Conservation (phyloP, 2,329 filamentous ascomycete genomes). For the Tolypocladium amazonense region DNA sequence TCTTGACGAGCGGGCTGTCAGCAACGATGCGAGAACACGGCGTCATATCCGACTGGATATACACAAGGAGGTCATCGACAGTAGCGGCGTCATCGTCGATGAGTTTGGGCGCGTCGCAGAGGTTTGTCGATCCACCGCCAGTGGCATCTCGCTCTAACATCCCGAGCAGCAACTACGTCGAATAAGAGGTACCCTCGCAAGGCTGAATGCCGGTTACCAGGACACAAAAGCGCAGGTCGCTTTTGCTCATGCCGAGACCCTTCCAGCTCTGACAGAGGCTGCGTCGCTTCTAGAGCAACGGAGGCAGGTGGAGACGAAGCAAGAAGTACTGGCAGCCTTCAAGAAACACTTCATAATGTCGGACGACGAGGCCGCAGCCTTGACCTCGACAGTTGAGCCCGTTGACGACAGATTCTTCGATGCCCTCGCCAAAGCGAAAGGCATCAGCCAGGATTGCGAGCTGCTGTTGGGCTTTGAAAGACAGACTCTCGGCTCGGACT, state of each 20-base stretch:
- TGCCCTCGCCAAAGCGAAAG: constrained; percentile 68
- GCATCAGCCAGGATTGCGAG: constrained; percentile 80
- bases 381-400: constrained; percentile 71
- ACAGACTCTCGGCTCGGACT: constrained; percentile 75
- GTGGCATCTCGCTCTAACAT: constrained; percentile 11
- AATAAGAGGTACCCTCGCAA: constrained; percentile 69
- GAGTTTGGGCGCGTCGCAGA: constrained; percentile 87
- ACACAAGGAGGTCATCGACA: constrained; percentile 85
- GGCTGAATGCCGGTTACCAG: constrained; percentile 67
- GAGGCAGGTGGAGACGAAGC: constrained; percentile 66
- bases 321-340: constrained; percentile 67
- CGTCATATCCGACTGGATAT: constrained; percentile 72
- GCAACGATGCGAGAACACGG: constrained; percentile 68
- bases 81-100: constrained; percentile 78
- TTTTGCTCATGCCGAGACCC: constrained; percentile 64
- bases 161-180: constrained; percentile 65
- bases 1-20: constrained; percentile 59
- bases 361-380: constrained; percentile 63
- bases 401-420: constrained; percentile 80
- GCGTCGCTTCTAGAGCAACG: constrained; percentile 62
- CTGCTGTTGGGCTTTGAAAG: constrained; percentile 82
- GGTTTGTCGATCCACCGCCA: constrained; percentile 34
- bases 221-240: constrained; percentile 71
- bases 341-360: constrained; percentile 74
- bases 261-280: constrained; percentile 67